Evolutionary conservation across 2,329 filamentous ascomycete species (phyloP), one percentile per base, ranked within the genome.

Genomic region (Phialophora macrospora): DNA sequence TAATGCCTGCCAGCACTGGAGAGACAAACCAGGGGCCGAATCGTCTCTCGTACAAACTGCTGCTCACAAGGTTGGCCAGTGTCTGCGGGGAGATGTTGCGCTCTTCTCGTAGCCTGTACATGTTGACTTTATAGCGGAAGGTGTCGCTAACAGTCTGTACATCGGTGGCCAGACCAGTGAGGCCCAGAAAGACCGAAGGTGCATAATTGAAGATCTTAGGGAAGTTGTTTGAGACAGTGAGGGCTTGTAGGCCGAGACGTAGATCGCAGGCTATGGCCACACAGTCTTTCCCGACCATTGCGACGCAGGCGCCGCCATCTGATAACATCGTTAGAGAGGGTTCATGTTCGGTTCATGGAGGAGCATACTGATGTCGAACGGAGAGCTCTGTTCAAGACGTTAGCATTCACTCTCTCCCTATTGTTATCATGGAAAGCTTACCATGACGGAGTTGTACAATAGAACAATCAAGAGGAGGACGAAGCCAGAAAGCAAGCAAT

Each of bases 241-340:
- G 86, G 77, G 95, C 87, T 83, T 99, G 95, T 77, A 98, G 89
- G 75, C 95, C 95, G 72, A 99, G 92, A 71, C 95, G 94, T 72
- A 99, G 92, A 82, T 99, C 95, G 85, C 95, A 99, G 79, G 95
- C 95, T 78, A 99, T 98, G 81, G 95, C 95, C 68, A 99, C 95
- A 81, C 95, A 99, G 88, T 98, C 93, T 83, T 99, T 98, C 84
- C 95, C 95, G 72, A 97, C 93, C 95, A 98, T 98, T 81, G 94
- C 94, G 73, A 98, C 93, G 82, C 90, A 94, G 83, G 94, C 94
- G 79, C 94, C 94, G 83, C 94, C 94, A 80, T 89, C 87, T 88
- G 71, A 9, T 26, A 26, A 20, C 65, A 63, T 62, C 12, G 32
- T 54, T 56, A 49, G 44, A 52, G 17, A 44, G 12, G 6, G 38